phyloP scores from a whole-genome alignment of 2,329 filamentous ascomycete genomes.

The Metarhizium anisopliae region DNA sequence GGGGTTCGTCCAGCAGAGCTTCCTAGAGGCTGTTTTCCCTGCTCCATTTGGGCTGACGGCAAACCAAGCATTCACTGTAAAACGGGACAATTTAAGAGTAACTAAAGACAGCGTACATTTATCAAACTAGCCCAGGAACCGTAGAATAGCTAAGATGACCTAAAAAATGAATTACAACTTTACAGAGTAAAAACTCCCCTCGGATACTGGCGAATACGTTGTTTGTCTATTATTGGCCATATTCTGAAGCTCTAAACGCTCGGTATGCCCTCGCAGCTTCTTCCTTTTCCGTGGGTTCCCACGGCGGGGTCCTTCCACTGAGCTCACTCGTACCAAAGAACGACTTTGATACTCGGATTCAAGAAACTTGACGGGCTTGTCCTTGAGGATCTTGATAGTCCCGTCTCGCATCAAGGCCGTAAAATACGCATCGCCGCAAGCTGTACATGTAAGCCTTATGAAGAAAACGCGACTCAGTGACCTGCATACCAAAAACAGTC shows the following conservation, averaged over 20 bases:
- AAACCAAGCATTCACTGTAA: too few species aligned
- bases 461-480: background rate
- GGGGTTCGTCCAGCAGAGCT: too few species aligned
- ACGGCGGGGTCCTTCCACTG: background rate
- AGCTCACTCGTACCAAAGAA: background rate
- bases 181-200: too few species aligned
- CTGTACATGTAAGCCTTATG: background rate
- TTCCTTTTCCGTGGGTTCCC: background rate
- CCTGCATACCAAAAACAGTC: background rate
- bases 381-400: background rate
- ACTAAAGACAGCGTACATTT: too few species aligned
- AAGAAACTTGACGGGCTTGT: background rate
- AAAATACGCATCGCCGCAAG: background rate
- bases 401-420: background rate
- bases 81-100: too few species aligned
- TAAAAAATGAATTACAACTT: too few species aligned
- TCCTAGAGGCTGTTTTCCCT: too few species aligned
- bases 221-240: too few species aligned
- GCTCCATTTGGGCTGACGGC: too few species aligned
- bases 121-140: too few species aligned
- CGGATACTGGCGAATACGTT: too few species aligned
- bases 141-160: too few species aligned
- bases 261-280: background rate
- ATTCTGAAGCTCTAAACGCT: background rate
- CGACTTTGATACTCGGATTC: background rate